Conservation (phyloP, 176 grass and related monocot genomes). For the Bothriochloa decipiens region DNA sequence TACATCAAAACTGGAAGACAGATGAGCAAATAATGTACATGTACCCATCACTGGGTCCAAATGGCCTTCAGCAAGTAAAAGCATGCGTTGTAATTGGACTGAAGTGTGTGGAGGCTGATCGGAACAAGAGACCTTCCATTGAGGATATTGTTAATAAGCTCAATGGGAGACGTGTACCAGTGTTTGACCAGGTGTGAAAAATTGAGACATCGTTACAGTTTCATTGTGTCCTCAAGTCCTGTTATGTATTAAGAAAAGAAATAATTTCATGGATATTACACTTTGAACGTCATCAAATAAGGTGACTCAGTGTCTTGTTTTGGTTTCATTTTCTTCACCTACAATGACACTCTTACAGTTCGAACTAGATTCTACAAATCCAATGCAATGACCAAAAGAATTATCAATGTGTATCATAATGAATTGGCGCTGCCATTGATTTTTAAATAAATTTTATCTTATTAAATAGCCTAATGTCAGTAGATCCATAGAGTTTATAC, state of each 20-base stretch:
- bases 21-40: background rate
- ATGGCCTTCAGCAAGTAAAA: background rate
- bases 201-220: background rate
- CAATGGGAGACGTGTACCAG: background rate
- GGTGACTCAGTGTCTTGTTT: background rate
- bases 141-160: background rate
- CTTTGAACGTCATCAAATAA: background rate
- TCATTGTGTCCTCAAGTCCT: background rate
- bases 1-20: background rate
- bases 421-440: background rate
- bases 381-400: background rate
- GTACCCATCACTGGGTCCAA: constrained; percentile 2
- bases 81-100: background rate
- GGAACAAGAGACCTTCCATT: background rate
- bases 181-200: constrained; percentile 1
- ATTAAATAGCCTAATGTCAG: background rate
- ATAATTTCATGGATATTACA: background rate
- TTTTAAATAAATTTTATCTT: background rate
- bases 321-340: background rate
- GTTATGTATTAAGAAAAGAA: background rate
- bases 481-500: background rate
- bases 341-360: background rate
- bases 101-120: constrained; percentile 9
- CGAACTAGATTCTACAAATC: background rate
- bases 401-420: background rate